Conservation (phyloP, 2,329 filamentous ascomycete genomes). For the Ceratocystis harringtonii region DNA sequence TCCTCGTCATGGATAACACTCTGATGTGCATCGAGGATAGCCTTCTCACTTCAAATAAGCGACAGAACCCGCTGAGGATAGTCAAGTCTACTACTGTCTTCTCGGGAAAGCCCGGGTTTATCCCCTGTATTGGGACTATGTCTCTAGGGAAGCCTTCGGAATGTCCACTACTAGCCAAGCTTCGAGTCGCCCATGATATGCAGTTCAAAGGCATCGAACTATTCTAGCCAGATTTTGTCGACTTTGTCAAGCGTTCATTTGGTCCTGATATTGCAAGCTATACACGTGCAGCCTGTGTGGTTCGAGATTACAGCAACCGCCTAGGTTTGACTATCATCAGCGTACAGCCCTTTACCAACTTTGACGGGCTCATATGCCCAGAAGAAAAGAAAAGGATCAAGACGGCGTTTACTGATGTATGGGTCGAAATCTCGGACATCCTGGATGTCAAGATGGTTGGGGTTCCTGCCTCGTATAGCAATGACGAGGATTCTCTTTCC, state of each 20-base stretch:
- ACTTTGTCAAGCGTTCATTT: conserved; percentile 5
- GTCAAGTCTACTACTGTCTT: neutral
- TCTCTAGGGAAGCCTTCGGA: conserved; percentile 18
- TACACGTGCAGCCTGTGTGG: conserved; percentile 7
- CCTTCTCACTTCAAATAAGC: neutral
- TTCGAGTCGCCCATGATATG: conserved; percentile 14
- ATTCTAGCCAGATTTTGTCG: conserved; percentile 19
- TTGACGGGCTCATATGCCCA: conserved; percentile 16
- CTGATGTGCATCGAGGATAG: neutral
- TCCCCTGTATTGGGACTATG: conserved; percentile 20
- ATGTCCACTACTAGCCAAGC: conserved; percentile 19
- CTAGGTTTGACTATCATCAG: conserved; percentile 18
- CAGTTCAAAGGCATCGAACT: conserved; percentile 20
- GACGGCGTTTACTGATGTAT: conserved; percentile 15
- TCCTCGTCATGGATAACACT: neutral
- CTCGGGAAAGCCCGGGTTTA: conserved; percentile 9
- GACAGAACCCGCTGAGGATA: neutral
- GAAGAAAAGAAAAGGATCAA: conserved; percentile 2
- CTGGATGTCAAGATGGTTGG: conserved; percentile 19
- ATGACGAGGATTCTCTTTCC: conserved; percentile 10
- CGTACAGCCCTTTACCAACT: conserved; percentile 20
- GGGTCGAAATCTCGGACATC: conserved; percentile 17
- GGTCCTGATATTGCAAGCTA: neutral
- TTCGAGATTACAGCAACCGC: conserved; percentile 9
- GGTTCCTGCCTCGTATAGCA: conserved; percentile 18